Evolutionary conservation across 2,329 filamentous ascomycete genomes (phyloP).

Genomic region (Botryotinia globosa): DNA sequence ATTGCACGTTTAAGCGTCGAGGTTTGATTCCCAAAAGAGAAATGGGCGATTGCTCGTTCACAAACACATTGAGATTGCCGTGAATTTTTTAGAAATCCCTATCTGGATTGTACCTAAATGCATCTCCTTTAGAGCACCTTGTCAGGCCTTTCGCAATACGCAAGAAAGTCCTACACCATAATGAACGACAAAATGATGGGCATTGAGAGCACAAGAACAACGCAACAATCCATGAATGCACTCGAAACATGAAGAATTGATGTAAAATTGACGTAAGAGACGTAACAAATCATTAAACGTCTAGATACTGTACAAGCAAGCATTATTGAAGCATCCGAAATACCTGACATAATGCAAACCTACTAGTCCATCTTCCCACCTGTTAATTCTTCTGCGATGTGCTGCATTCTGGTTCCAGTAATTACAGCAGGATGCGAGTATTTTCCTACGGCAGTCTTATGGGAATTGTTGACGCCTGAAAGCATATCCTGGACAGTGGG

Average conservation of each 20-base stretch:
- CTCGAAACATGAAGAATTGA: neutral
- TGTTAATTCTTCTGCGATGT: conserved; percentile 64
- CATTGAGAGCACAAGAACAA: neutral
- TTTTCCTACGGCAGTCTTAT: conserved; percentile 39
- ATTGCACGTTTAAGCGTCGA: neutral
- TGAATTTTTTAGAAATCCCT: neutral
- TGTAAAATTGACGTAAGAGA: neutral
- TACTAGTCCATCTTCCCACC: conserved; percentile 55
- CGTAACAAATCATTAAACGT: neutral
- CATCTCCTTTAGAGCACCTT: neutral
- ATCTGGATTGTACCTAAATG: neutral
- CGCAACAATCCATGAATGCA: neutral
- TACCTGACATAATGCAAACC: conserved; percentile 4
- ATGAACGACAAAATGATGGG: neutral
- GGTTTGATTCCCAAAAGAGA: neutral
- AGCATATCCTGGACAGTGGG: conserved; percentile 50
- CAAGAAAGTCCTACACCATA: neutral
- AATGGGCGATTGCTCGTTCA: neutral
- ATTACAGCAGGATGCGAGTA: conserved; percentile 37
- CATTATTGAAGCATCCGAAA: neutral
- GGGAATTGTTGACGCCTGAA: conserved; percentile 36
- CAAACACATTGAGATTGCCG: neutral
- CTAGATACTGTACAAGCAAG: conserved; percentile 1
- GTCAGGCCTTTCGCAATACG: neutral
- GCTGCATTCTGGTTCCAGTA: conserved; percentile 57